Base-by-base conservation (phyloP, 441 rosid genomes). In the Dalechampia spathulata region DNA sequence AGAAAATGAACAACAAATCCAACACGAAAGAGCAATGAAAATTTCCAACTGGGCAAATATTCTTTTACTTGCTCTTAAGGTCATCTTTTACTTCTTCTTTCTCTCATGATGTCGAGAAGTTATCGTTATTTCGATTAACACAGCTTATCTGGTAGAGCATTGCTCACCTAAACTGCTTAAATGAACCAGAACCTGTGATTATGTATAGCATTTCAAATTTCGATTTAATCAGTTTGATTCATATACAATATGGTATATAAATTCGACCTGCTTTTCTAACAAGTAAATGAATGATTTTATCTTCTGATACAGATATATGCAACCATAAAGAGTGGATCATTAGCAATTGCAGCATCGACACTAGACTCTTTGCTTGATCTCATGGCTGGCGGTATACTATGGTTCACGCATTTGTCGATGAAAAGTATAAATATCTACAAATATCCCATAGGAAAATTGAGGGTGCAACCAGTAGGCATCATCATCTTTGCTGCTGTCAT, bases 311-410 rank as follows among this genome's bases (percentile, higher is more conserved):
- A 91, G 95, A 68, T 82, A 27, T 91, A 78, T 72, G 98, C 95
- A 21, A 86, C 96, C 4, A 28, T 91, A 55, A 79, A 48, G 78
- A 85, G 85, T 82, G 96, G 90, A 70, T 91, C 98, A 9, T 59
- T 87, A 62, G 98, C 98, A 16, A 78, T 91, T 65, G 96, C 95
- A 38, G 98, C 98, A 23, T 91, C 98, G 1, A 91, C 98, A 11
- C 68, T 91, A 17, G 98, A 91, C 65, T 91, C 96, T 47, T 74
- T 91, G 51, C 90, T 91, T 14, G 96, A 87, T 78, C 82, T 91
- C 39, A 77, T 91, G 93, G 95, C 96, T 2, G 98, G 96, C 9
- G 93, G 88, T 44, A 91, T 87, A 53, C 92, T 87, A 43, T 91
- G 96, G 96, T 82, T 83, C 74, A 78, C 96, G 20, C 92, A 87